Base-by-base conservation (phyloP, 2,329 filamentous ascomycete species). In the Monilinia vaccinii-corymbosi region DNA sequence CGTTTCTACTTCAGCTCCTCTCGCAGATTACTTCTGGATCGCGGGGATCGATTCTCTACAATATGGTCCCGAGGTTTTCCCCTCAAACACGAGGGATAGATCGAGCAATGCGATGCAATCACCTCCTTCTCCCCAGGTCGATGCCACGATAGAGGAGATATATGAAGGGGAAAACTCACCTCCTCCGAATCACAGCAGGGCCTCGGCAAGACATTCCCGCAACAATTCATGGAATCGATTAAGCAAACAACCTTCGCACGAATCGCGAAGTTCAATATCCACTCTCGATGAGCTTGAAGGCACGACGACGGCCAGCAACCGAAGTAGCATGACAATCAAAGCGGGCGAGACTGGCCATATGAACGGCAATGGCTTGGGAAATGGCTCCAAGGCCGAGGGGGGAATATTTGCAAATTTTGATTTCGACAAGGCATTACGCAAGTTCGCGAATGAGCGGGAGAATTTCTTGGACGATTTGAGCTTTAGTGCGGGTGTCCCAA, bases 391-490 rank as follows among this genome's bases (percentile, higher is more conserved):
- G 38, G 55, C 62, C 40, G 63, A 62, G 25, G 66, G 65, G 28
- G 48, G 64, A 47, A 64, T 64, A 21, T 74, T 81, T 63, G 76
- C 74, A 61, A 91, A 96, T 71, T 91, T 89, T 70, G 94, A 97
- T 73, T 99, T 99, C 70, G 94, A 97, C 72, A 86, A 89, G 70
- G 93, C 94, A 31, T 79, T 99, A 66, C 78, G 91, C 69, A 97
- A 97, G 75, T 99, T 99, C 73, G 91, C 94, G 49, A 88, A 87
- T n/a, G 93, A 97, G 76, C 82, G 94, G 65, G 94, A 99, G 69
- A 88, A 87, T 62, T 99, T 99, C 69, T 78, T 97, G 56, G 90
- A 96, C 65, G 94, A 99, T 72, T 81, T 97, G 58, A 91, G 87
- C 66, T 91, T 97, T 72, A 90, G 83, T 66, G 91, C 92, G 25